Base-by-base conservation (phyloP, 1,284 basidiomycete genomes). In the Ceratobasidium sp. region DNA sequence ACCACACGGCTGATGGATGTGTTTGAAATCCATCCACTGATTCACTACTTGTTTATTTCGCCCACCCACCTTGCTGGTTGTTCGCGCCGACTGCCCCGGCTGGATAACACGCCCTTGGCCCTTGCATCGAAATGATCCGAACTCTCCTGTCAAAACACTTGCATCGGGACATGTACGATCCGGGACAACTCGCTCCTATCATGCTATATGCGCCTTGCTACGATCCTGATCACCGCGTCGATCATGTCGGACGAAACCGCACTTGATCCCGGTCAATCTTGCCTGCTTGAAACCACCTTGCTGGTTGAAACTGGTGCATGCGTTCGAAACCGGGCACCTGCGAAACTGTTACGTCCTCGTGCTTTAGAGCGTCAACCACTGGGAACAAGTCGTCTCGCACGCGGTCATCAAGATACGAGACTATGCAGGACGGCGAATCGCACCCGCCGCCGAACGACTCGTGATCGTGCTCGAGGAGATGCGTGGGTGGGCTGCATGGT, bases 401-500 rank as follows among this genome's bases (percentile, higher is more conserved):
- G 85, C 89, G 22, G 77, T 93, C 64, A 80, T 83, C 38, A 89
- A 87, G 76, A 78, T 92, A 72, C 88, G 90, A 68, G 89, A 93
- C 77, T 86, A 83, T 75, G 82, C 88, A 27, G 88, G 89, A 75
- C 85, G 87, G 73, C 84, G 86, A 62, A 78, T 91, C 40, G 83
- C 85, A 10, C 89, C 89, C 50, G 90, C 90, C 38, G 86, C 87
- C 70, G 91, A 93, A 76, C 85, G 91, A 38, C 77, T 92, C 42
- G 85, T 90, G 74, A 79, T 93, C 40, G 80, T 92, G 34, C 75
- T 93, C 72, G 86, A 91, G 74, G 91, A 93, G 79, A 80, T 90
- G 64, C 82, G 83, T 72, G 91, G 90, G 52, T 92, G 90, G 90
- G 84, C 89, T 34, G 79, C 81, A 73, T 77, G 92, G 91, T 92